Conservation (phyloP, 2,329 filamentous ascomycete genomes). For the Stemphylium lycopersici region DNA sequence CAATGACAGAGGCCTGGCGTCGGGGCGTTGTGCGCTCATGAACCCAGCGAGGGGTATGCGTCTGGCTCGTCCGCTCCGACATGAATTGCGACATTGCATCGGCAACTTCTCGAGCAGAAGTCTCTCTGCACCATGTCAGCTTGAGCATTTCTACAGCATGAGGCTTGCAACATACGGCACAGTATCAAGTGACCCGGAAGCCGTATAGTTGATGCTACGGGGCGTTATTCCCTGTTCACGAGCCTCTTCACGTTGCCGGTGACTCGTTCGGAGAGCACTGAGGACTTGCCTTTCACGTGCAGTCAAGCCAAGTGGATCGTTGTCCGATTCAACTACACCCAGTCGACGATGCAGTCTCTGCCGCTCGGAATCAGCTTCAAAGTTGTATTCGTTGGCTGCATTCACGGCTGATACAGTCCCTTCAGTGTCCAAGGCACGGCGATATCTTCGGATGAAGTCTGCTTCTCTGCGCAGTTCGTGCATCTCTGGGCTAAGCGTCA, state of each 20-base stretch:
- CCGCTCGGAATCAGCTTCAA: conserved; percentile 49
- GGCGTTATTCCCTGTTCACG: conserved; percentile 46
- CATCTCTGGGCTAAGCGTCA: conserved; percentile 45
- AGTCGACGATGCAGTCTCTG: conserved; percentile 41
- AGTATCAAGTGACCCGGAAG: conserved; percentile 26
- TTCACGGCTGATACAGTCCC: conserved; percentile 47
- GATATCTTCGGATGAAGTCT: conserved; percentile 53
- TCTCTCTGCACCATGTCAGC: conserved; percentile 14
- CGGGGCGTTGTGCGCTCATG: conserved; percentile 40
- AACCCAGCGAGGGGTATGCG: conserved; percentile 24
- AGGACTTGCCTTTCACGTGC: conserved; percentile 54
- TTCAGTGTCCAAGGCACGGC: conserved; percentile 47
- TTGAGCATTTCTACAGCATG: conserved; percentile 10
- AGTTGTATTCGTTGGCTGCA: conserved; percentile 50
- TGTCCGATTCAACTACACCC: conserved; percentile 49
- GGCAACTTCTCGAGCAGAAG: conserved; percentile 28
- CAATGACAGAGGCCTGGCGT: conserved; percentile 50
- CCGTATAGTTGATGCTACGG: conserved; percentile 53
- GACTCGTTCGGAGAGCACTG: conserved; percentile 52
- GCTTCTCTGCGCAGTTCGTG: conserved; percentile 57
- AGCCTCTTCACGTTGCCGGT: conserved; percentile 51
- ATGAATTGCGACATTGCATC: conserved; percentile 32
- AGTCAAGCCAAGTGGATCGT: conserved; percentile 55
- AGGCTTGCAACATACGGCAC: conserved; percentile 29
- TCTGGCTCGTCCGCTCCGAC: conserved; percentile 22